These are phyloP conservation scores for Hordeum marinum DNA, from an alignment of 176 grass and related monocot species.

Conservation along the genomic window DNA sequence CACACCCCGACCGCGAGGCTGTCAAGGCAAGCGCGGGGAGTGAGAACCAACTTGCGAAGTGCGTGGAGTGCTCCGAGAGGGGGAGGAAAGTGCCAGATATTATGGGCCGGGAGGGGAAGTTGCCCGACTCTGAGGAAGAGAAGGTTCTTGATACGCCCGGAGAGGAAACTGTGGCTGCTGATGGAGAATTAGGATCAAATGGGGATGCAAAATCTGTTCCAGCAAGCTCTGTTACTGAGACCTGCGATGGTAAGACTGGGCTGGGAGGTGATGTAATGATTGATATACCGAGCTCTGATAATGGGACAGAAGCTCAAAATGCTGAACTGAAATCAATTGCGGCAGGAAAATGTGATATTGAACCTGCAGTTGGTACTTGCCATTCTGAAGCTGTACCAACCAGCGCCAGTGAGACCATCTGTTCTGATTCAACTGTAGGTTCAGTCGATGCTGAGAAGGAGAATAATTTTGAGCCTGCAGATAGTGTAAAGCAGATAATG, in stretches of 20 bases:
- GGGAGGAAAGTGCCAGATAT: conserved; percentile 77
- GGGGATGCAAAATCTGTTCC: conserved; percentile 10
- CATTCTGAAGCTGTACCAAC: background rate
- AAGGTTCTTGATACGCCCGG: conserved; percentile 7
- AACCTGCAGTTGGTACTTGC: background rate
- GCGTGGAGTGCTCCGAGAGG: conserved; percentile 85
- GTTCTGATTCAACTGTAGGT: conserved; percentile 6
- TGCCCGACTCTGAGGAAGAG: conserved; percentile 11
- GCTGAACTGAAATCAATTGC: conserved; percentile 6
- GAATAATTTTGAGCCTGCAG: background rate
- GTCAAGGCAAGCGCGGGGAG: conserved; percentile 76
- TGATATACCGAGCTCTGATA: background rate
- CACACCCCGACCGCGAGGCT: conserved; percentile 77
- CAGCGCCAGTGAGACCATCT: background rate
- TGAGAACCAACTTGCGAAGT: conserved; percentile 65
- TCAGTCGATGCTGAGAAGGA: conserved; percentile 10
- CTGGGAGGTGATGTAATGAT: conserved; percentile 3
- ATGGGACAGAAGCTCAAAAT: background rate
- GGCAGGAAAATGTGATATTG: background rate
- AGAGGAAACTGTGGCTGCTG: background rate
- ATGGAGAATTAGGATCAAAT: conserved; percentile 19
- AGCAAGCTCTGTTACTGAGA: background rate
- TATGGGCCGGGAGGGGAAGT: conserved; percentile 47
- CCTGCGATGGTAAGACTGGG: conserved; percentile 9
- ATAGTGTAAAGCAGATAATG: background rate